Percentiles rank a stretch among this genome's conserved stretches.
phyloP scores from a whole-genome alignment of 495 filamentous ascomycete species.

The Podospora pseudocomata region DNA sequence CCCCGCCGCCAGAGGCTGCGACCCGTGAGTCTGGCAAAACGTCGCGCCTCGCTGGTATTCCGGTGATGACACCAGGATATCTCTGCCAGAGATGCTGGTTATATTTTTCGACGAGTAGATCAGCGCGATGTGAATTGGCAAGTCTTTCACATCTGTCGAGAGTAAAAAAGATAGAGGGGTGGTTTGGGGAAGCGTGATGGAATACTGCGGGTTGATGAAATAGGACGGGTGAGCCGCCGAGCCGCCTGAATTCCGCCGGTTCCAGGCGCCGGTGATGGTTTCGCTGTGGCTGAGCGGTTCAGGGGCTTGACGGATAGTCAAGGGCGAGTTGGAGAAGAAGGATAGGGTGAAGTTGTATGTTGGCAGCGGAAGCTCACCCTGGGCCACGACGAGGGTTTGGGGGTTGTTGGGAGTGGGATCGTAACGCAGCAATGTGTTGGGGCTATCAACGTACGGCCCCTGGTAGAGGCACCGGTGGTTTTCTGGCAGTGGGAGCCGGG shows the following conservation, averaged over 20 bases:
- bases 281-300: slow-evolving; percentile 54
- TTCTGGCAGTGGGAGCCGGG: slow-evolving; percentile 68
- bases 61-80: slow-evolving; percentile 73
- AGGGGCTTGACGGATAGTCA: slow-evolving; percentile 57
- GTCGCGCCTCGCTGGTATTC: slow-evolving; percentile 82
- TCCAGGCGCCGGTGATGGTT: slow-evolving; percentile 65
- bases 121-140: slow-evolving; percentile 80
- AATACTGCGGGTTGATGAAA: slow-evolving; percentile 80
- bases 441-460: slow-evolving; percentile 86
- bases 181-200: slow-evolving; percentile 52
- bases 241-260: slow-evolving; percentile 73
- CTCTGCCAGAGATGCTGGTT: slow-evolving; percentile 61
- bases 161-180: slow-evolving; percentile 68
- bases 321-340: slow-evolving; percentile 61
- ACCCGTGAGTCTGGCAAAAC: slow-evolving; percentile 51
- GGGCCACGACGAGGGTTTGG: slow-evolving; percentile 76
- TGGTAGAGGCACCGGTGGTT: slow-evolving; percentile 53
- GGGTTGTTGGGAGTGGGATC: slow-evolving; percentile 54
- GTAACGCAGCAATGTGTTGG: slow-evolving; percentile 80
- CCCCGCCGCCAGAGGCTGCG: slow-evolving; percentile 53
- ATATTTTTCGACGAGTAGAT: slow-evolving; percentile 67
- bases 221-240: slow-evolving; percentile 73
- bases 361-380: slow-evolving; percentile 66
- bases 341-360: slow-evolving; percentile 80
- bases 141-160: slow-evolving; percentile 51